These are phyloP conservation scores for Fusarium cyanostomum DNA, from an alignment of 2,329 filamentous ascomycete genomes.

Conservation along the genomic window DNA sequence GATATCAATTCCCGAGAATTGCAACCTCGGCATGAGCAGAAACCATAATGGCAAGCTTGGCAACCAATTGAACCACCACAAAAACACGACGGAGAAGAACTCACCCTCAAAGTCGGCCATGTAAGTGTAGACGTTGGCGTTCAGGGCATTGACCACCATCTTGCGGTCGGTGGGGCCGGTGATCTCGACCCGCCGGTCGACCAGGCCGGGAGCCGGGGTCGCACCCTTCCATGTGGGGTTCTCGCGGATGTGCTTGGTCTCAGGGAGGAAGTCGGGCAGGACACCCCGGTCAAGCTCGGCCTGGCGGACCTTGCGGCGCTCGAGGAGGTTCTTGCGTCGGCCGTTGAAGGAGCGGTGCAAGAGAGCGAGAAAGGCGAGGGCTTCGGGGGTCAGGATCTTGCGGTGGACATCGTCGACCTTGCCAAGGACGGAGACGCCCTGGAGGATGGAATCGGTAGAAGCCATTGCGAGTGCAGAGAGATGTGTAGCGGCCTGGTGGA, in stretches of 20 bases:
- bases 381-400: slow-evolving; percentile 92
- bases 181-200: slow-evolving; percentile 95
- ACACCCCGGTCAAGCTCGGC: slow-evolving; percentile 90
- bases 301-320: slow-evolving; percentile 87
- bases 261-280: slow-evolving; percentile 92
- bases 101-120: slow-evolving; percentile 99
- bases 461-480: slow-evolving; percentile 61
- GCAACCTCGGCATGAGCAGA: background rate
- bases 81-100: slow-evolving; percentile 39
- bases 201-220: slow-evolving; percentile 87
- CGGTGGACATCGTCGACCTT: slow-evolving; percentile 78
- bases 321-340: slow-evolving; percentile 86
- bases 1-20: background rate
- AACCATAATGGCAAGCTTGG: background rate
- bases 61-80: background rate
- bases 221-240: slow-evolving; percentile 94
- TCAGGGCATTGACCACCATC: slow-evolving; percentile 98
- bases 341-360: slow-evolving; percentile 94
- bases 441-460: slow-evolving; percentile 78
- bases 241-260: slow-evolving; percentile 95
- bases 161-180: slow-evolving; percentile 97
- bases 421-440: slow-evolving; percentile 88
- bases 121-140: slow-evolving; percentile 96
- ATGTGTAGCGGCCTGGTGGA: slow-evolving; percentile 1
- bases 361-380: slow-evolving; percentile 90